Base-by-base conservation (phyloP, 2,329 filamentous ascomycete species). In the Monilinia vaccinii-corymbosi region DNA sequence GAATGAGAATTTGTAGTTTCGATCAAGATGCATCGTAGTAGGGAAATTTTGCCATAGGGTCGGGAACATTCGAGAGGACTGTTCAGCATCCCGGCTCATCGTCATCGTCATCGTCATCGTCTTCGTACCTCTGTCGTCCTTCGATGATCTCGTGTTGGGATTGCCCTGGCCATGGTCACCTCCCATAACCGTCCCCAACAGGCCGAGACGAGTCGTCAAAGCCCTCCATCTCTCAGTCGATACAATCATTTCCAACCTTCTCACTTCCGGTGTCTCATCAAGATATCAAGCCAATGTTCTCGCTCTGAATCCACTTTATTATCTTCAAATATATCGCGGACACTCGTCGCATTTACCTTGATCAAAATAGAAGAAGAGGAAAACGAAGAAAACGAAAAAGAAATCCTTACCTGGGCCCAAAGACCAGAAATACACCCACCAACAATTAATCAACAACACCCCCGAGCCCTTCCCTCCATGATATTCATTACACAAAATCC, bases 181-280 rank as follows among this genome's bases (percentile, higher is more conserved):
- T 5, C 50, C 36, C 13, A 44, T 28, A 18, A 21, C 50, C 50
- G 31, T 44, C 10, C 38, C 38, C 18, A 53, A 25, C 31, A 53
- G 31, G 18, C 50, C 38, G 25, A 6, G 21, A 36, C 50, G 44
- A 25, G 44, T 25, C 50, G 44, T 25, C 38, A 53, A 53, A 25
- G 21, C 18, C 38, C 38, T 53, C 50, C 50, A 53, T 53, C 50
- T 44, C n/a, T 44, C 36, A 32, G 38, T 53, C 38, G 50, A 53
- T 44, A 44, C 44, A 53, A 53, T 53, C 50, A 53, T 53, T 53
- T 53, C 50, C 50, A 44, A 38, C 25, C 44, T 53, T 53, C 50
- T 53, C 25, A 44, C 50, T 53, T 53, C 50, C 38, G 21, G 18
- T 44, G 6, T 45, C 50, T 25, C 38, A 23, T 32, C 25, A 16